These are phyloP conservation scores for Penicillium fimorum DNA, from an alignment of 495 filamentous ascomycete species.

Conservation along the genomic window DNA sequence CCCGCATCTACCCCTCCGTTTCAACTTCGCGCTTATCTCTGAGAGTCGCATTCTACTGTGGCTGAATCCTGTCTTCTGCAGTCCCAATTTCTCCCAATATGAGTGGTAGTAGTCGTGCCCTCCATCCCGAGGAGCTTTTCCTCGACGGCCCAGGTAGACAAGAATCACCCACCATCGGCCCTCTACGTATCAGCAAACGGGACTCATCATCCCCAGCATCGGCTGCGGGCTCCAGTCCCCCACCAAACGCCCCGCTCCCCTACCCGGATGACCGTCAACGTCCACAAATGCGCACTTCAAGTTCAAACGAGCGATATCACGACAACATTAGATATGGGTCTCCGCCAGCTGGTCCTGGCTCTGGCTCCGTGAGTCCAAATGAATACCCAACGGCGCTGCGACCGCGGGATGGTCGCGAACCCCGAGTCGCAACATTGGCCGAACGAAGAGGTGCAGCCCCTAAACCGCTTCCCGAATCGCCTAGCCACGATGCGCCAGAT, in stretches of 20 bases:
- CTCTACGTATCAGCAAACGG: slow-evolving; percentile 80
- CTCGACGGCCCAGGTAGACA: slow-evolving; percentile 51
- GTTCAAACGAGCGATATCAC: slow-evolving; percentile 39
- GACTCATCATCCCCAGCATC: slow-evolving; percentile 44
- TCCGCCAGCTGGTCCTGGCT: slow-evolving; percentile 32
- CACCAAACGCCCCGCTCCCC: slow-evolving; percentile 52
- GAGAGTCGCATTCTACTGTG: slow-evolving; percentile 8
- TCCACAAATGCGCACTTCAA: slow-evolving; percentile 40
- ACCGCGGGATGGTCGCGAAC: slow-evolving; percentile 46
- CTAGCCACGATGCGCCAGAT: slow-evolving; percentile 66
- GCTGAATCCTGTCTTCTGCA: slow-evolving; percentile 22
- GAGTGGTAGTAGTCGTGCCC: slow-evolving; percentile 49
- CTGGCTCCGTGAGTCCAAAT: slow-evolving; percentile 33
- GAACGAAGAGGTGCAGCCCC: slow-evolving; percentile 70
- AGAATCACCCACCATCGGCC: slow-evolving; percentile 73
- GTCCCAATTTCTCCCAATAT: slow-evolving; percentile 24
- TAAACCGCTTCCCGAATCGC: slow-evolving; percentile 75
- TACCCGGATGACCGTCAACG: slow-evolving; percentile 73
- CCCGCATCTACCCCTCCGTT: slow-evolving; percentile 2
- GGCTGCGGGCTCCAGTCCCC: slow-evolving; percentile 17
- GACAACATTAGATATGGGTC: slow-evolving; percentile 32
- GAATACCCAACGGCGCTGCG: slow-evolving; percentile 49
- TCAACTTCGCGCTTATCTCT: slow-evolving; percentile 17
- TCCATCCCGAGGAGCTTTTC: slow-evolving; percentile 72
- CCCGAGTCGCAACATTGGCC: slow-evolving; percentile 53